Conservation (phyloP, 441 rosid species). For the Mallotus japonicus region DNA sequence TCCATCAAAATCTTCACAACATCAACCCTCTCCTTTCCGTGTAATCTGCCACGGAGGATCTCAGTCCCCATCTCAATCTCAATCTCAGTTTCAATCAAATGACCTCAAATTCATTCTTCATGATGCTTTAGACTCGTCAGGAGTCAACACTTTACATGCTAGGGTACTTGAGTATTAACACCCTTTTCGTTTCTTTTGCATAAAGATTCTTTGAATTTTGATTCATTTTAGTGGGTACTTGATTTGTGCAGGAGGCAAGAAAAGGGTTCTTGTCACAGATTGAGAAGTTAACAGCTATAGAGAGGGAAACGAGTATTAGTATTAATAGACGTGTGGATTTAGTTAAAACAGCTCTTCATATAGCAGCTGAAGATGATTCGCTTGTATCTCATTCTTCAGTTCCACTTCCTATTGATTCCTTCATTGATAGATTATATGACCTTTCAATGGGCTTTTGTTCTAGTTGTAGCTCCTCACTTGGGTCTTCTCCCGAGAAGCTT, state of each 20-base stretch:
- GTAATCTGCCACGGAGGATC: conserved; percentile 31
- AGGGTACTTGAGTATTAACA: conserved; percentile 27
- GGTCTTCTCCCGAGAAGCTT: conserved; percentile 43
- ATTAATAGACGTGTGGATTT: conserved; percentile 56
- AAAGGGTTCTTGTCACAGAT: conserved; percentile 42
- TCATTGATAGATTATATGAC: conserved; percentile 53
- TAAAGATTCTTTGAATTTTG: no score
- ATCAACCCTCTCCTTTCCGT: conserved; percentile 13
- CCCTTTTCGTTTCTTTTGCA: no score
- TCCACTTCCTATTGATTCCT: conserved; percentile 61
- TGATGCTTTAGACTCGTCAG: conserved; percentile 45
- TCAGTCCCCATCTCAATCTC: background rate
- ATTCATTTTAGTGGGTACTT: background rate
- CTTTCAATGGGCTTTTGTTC: conserved; percentile 62
- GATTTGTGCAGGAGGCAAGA: conserved; percentile 48
- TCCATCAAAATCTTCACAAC: conserved; percentile 8
- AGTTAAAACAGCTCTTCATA: conserved; percentile 50
- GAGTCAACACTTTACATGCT: conserved; percentile 48
- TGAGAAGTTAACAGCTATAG: conserved; percentile 38
- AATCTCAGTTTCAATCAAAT: background rate
- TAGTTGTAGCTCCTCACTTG: conserved; percentile 32
- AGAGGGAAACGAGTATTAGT: conserved; percentile 56
- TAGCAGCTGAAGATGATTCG: conserved; percentile 75
- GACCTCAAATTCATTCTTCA: conserved; percentile 43
- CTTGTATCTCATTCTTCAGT: conserved; percentile 64